Conservation (phyloP, 768 basidiomycete genomes). For the Russula griseocarnosa region DNA sequence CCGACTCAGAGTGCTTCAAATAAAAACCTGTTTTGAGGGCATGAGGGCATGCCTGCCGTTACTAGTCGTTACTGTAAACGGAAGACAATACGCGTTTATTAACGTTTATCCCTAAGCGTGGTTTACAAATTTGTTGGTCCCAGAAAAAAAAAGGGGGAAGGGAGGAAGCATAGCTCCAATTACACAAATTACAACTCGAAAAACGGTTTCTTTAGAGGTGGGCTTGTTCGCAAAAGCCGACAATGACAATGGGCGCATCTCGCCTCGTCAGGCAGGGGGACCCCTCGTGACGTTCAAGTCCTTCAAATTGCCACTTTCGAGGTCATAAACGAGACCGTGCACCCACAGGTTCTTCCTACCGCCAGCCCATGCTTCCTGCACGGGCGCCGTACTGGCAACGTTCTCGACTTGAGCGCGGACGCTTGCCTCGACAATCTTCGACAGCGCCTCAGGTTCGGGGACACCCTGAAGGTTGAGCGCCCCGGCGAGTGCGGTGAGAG, state of each 20-base stretch:
- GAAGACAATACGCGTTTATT: not conserved
- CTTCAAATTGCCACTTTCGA: conserved; percentile 33
- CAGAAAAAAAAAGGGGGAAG: not conserved
- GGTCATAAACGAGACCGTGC: conserved; percentile 48
- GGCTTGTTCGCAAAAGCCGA: not conserved
- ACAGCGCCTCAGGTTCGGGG: conserved; percentile 36
- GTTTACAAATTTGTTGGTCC: not conserved
- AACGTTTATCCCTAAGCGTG: not conserved
- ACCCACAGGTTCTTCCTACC: conserved; percentile 46
- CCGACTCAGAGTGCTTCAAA: too few relatives aligned
- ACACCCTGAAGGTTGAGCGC: conserved; percentile 43
- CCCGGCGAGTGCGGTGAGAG: conserved; percentile 54
- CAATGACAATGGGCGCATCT: not conserved
- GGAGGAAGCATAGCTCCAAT: not conserved
- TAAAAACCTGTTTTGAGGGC: too few relatives aligned
- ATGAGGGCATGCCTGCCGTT: too few relatives aligned
- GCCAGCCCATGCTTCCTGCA: conserved; percentile 33
- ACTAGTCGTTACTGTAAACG: too few relatives aligned
- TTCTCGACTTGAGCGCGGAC: conserved; percentile 33
- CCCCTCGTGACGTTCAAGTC: conserved; percentile 31
- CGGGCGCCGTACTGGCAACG: conserved; percentile 28
- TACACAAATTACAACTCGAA: not conserved
- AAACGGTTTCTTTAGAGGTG: not conserved
- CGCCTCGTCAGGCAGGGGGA: not conserved
- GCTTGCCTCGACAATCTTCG: conserved; percentile 26